Base-by-base conservation (phyloP, 1,284 basidiomycete genomes). In the Cerioporus squamosus region DNA sequence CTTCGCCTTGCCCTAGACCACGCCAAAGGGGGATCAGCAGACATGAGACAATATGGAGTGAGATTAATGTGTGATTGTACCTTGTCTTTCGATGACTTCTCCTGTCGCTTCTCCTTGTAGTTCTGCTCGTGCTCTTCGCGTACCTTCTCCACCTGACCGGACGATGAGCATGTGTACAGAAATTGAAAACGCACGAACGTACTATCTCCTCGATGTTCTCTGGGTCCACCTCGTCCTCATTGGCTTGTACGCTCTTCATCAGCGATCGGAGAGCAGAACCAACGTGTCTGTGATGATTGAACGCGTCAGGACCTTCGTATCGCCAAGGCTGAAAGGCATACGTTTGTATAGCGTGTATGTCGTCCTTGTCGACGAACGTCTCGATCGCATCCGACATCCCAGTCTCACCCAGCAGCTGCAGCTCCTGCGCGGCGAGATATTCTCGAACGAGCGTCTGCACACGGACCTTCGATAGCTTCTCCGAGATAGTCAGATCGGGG, bases 341-440 rank as follows among this genome's bases (percentile, higher is more conserved):
- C 95, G 80, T 84, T 61, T 89, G 86, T 70, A 98, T 95, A 4
- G 95, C 92, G 77, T 95, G 91, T 44, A 85, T 87, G 74, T 96
- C 94, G 67, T 97, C 95, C 79, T 98, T 98, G 73, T 97, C 95
- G 56, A 98, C 94, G 75, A 93, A 97, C 70, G 88, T 83, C 78
- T 93, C 90, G 56, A 98, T 94, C 7, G 95, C 95, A 70, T 94
- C 90, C 45, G 90, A 89, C 88, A 98, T 91, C 18, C 91, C 93
- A 43, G 80, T 81, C 75, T 96, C 93, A 1, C 90, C 91, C 17
- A 98, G 77, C 48, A 97, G 77, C 74, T 95, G 93, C 65, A 97
- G 75, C 68, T 94, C 91, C 77, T 98, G 95, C 51, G 93, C 94
- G 14, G 88, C 81, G 50, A 98, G 76, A 72, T 95, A 97, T 74